Conservation (phyloP, 2,329 filamentous ascomycete species). For the Piedraia hortae region DNA sequence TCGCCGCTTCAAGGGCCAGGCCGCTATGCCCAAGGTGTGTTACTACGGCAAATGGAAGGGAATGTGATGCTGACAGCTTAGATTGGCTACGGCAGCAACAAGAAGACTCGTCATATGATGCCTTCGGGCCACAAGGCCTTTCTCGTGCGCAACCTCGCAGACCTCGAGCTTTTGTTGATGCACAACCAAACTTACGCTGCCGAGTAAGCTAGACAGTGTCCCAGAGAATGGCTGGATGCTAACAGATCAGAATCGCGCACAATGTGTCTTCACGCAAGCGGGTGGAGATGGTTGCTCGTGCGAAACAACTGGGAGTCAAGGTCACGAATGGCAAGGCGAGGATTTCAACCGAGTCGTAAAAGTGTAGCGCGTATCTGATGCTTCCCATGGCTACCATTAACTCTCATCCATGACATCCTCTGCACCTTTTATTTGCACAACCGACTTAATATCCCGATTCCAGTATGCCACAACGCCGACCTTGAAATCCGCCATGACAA, state of each 20-base stretch:
- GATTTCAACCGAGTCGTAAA: slow-evolving; percentile 71
- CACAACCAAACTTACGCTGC: slow-evolving; percentile 98
- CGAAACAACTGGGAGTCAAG: slow-evolving; percentile 97
- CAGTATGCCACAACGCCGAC: slow-evolving; percentile 42
- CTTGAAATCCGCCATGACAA: slow-evolving; percentile 74
- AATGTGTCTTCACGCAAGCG: slow-evolving; percentile 96
- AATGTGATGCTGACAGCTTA: too few relatives aligned
- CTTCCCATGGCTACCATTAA: too few relatives aligned
- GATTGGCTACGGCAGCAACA: slow-evolving; percentile 99
- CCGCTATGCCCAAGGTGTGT: slow-evolving; percentile 91
- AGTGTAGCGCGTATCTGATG: too few relatives aligned
- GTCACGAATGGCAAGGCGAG: slow-evolving; percentile 98
- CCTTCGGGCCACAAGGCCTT: slow-evolving; percentile 99
- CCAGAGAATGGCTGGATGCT: slow-evolving; percentile 8
- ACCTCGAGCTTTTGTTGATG: slow-evolving; percentile 96
- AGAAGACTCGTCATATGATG: slow-evolving; percentile 97
- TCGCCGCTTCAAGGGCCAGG: slow-evolving; percentile 87
- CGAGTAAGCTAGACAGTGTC: slow-evolving; percentile 40
- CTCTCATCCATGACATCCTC: slow-evolving; percentile 10
- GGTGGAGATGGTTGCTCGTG: slow-evolving; percentile 88
- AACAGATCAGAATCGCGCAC: slow-evolving; percentile 58
- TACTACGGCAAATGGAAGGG: slow-evolving; percentile 2
- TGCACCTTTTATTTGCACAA: too few relatives aligned
- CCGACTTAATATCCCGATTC: too few relatives aligned
- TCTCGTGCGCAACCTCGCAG: slow-evolving; percentile 88